Percentiles rank a stretch among this genome's conserved stretches.
These are phyloP conservation scores for Solanum piurae DNA, from an alignment of 257 asterid species.

Conservation along the genomic window DNA sequence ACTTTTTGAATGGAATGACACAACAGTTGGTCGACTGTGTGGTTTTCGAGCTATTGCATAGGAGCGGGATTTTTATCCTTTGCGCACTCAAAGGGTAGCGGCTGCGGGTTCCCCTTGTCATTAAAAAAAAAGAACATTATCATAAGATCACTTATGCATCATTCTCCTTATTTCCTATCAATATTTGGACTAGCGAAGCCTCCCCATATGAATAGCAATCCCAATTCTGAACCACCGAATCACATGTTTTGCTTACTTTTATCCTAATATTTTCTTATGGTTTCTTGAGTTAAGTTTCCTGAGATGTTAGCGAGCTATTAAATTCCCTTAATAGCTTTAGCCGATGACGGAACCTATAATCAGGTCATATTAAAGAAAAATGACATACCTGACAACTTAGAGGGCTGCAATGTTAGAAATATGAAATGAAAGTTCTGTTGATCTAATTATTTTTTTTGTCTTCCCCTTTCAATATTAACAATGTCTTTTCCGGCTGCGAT, in stretches of 20 bases:
- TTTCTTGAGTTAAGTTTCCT: not conserved
- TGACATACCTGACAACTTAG: not conserved
- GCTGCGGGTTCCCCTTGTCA: not conserved
- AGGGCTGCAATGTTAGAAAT: not conserved
- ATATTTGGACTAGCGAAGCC: not conserved
- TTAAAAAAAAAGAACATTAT: not conserved
- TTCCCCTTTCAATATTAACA: not conserved
- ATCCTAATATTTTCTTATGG: not conserved
- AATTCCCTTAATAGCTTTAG: not conserved
- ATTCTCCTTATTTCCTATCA: not conserved
- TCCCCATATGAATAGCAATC: not conserved
- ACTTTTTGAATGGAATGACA: not conserved
- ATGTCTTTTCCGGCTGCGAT: not conserved
- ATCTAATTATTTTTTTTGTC: not conserved
- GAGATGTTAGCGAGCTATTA: not conserved
- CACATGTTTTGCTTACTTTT: not conserved
- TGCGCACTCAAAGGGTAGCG: not conserved
- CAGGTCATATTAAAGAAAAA: not conserved
- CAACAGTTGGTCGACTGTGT: not conserved
- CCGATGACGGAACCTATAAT: not conserved
- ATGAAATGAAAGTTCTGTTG: not conserved
- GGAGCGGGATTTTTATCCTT: not conserved
- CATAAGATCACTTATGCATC: not conserved
- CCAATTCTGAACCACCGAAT: not conserved
- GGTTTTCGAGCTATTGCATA: not conserved